phyloP scores from a whole-genome alignment of 2,329 filamentous ascomycete genomes.

The Gremmenia infestans region DNA sequence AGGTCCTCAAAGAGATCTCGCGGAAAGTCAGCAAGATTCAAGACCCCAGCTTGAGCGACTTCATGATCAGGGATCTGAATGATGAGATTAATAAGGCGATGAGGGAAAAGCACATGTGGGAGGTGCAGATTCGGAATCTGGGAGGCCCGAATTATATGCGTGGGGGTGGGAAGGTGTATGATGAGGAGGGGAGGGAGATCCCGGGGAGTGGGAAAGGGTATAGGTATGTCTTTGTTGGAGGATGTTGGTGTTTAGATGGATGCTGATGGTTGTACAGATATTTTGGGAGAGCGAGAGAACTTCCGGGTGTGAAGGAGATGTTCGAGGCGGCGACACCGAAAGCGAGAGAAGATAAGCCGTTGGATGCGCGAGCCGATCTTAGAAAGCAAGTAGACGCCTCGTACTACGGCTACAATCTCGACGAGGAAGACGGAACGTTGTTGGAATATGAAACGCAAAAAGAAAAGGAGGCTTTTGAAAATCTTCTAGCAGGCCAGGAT shows the following conservation, averaged over 20 bases:
- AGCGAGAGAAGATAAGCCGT: constrained; percentile 53
- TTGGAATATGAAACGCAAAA: constrained; percentile 76
- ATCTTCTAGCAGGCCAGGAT: constrained; percentile 54
- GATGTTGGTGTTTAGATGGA: neutral
- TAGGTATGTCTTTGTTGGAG: constrained; percentile 60
- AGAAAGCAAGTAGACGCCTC: constrained; percentile 79
- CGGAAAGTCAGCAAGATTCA: constrained; percentile 97
- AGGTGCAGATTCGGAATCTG: constrained; percentile 89
- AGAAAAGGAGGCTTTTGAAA: constrained; percentile 74
- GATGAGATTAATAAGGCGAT: constrained; percentile 99
- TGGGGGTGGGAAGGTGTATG: constrained; percentile 47
- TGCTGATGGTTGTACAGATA: constrained; percentile 59
- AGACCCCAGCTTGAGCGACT: constrained; percentile 85
- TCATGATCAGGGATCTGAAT: constrained; percentile 95
- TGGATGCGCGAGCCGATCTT: constrained; percentile 63
- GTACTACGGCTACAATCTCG: constrained; percentile 92
- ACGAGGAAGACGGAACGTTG: constrained; percentile 82
- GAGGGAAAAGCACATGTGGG: constrained; percentile 99
- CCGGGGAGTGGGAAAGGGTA: constrained; percentile 80
- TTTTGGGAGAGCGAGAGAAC: constrained; percentile 82
- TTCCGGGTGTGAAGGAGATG: constrained; percentile 94
- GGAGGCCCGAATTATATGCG: constrained; percentile 85
- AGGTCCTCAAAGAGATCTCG: constrained; percentile 94
- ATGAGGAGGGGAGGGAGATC: constrained; percentile 51
- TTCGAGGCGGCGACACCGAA: constrained; percentile 71